Evolutionary conservation across 1,284 basidiomycete species (phyloP).

Genomic region (Melampsora allii-populina): DNA sequence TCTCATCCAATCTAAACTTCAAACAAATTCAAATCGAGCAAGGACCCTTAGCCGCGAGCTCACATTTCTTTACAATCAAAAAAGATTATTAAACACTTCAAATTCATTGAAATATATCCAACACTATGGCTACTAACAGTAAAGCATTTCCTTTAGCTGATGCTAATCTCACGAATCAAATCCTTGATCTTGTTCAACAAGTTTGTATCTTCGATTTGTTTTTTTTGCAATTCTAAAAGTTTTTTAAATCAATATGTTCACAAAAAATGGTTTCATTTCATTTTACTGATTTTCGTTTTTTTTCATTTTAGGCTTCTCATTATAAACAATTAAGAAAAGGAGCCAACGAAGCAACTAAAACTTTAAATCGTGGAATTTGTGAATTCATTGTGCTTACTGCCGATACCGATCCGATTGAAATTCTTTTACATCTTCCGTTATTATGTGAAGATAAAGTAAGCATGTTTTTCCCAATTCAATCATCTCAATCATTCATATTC

Average conservation of each 20-base stretch:
- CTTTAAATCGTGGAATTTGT: constrained; percentile 95
- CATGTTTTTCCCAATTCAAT: too few species aligned
- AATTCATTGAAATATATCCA: background rate
- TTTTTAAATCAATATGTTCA: background rate
- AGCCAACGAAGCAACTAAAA: constrained; percentile 92
- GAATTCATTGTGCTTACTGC: constrained; percentile 98
- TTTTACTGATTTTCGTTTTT: background rate
- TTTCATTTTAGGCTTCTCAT: constrained; percentile 70
- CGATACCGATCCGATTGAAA: constrained; percentile 94
- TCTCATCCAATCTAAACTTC: too few species aligned
- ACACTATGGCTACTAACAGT: constrained; percentile 54
- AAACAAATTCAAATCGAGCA: constrained; percentile 4
- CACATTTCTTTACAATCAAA: background rate
- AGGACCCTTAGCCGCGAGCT: constrained; percentile 41
- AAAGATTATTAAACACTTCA: background rate
- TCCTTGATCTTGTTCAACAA: constrained; percentile 58
- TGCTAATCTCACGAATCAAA: constrained; percentile 87
- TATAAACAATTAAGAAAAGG: constrained; percentile 99
- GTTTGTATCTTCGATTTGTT: constrained; percentile 43
- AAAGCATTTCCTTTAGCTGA: constrained; percentile 94
- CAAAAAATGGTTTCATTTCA: background rate
- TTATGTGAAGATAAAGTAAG: constrained; percentile 95
- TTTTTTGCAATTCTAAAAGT: constrained; percentile 14
- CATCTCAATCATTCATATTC: too few species aligned
- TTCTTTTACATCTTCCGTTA: constrained; percentile 92